phyloP scores from a whole-genome alignment of 768 basidiomycete genomes.

The Ramaria sp. region DNA sequence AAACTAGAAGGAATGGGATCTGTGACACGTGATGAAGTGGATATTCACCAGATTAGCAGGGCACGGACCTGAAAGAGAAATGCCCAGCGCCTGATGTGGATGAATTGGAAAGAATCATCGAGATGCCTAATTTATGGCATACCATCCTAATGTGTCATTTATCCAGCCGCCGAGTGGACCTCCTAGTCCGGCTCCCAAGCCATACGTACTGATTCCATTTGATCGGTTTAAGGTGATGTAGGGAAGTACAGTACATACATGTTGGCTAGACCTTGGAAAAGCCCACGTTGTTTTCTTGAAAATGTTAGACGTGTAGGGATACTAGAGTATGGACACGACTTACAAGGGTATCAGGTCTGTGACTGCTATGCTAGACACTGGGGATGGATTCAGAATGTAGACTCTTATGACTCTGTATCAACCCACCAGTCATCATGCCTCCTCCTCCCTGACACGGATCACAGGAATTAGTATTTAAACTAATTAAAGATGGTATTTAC shows the following conservation, averaged over 20 bases:
- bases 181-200: conserved; percentile 71
- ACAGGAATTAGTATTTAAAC: no score
- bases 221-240: conserved; percentile 2
- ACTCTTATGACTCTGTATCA: no score
- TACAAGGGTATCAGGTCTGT: conserved; percentile 85
- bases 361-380: conserved; percentile 76
- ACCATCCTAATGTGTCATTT: conserved; percentile 82
- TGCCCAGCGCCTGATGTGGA: conserved; percentile 55
- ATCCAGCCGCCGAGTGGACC: conserved; percentile 80
- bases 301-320: neutral
- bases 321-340: conserved; percentile 20
- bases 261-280: conserved; percentile 89
- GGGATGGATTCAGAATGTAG: no score
- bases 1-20: conserved; percentile 67
- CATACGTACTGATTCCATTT: conserved; percentile 50
- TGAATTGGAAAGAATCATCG: neutral
- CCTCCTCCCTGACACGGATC: conserved; percentile 4
- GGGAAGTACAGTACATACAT: conserved; percentile 38
- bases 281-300: conserved; percentile 62
- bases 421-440: conserved; percentile 75
- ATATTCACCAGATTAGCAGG: neutral
- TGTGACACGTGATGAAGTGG: neutral
- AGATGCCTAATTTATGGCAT: conserved; percentile 17
- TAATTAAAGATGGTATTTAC: no score
- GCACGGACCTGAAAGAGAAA: conserved; percentile 31